Evolutionary conservation across 331 rosid species (phyloP).

Genomic region (Rosa hybrid): DNA sequence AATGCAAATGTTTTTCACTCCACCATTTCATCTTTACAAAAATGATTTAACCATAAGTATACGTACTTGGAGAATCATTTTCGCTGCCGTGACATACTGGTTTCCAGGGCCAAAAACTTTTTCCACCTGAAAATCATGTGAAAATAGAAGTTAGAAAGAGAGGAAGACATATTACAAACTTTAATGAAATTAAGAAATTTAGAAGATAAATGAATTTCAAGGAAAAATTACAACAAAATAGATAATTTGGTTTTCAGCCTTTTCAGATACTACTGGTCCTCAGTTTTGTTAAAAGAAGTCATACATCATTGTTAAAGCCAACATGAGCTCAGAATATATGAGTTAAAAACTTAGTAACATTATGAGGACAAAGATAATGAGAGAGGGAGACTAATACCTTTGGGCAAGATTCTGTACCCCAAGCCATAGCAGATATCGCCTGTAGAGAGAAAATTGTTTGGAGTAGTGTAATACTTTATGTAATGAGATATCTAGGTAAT

Average conservation of each 20-base stretch:
- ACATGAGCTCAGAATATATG: not conserved
- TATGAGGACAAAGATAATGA: not conserved
- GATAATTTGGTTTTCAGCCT: not conserved
- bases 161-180: not conserved
- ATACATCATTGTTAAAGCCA: not conserved
- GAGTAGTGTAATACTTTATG: not conserved
- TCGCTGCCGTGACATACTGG: conserved; percentile 98
- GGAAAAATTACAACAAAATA: not conserved
- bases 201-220: not conserved
- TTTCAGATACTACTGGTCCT: not conserved
- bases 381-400: conserved; percentile 58
- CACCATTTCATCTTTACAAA: not conserved
- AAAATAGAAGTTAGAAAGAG: not conserved
- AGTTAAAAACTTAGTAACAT: not conserved
- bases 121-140: conserved; percentile 62
- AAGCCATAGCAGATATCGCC: conserved; percentile 98
- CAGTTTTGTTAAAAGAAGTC: not conserved
- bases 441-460: conserved; percentile 30
- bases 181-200: not conserved
- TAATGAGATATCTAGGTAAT: conserved; percentile 4
- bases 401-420: conserved; percentile 98
- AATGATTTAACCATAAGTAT: not conserved
- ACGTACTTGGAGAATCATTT: conserved; percentile 93
- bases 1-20: not conserved
- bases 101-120: conserved; percentile 96